A percentile compares a stretch with the other conserved stretches of the same genome.
Conservation (phyloP, 148 eudicot genomes). For the Gaultheria prostrata region DNA sequence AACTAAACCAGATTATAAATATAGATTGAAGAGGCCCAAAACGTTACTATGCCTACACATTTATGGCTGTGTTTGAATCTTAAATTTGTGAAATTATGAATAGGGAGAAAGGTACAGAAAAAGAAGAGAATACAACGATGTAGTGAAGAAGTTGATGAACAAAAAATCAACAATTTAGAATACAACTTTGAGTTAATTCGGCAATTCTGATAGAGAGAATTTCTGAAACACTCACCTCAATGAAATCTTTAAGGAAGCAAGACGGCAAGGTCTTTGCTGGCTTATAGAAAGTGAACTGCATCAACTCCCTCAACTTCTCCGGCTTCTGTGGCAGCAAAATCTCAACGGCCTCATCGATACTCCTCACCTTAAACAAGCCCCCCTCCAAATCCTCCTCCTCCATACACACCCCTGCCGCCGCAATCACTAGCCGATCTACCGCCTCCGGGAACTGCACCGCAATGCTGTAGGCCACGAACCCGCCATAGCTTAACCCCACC, state of each 20-base stretch:
- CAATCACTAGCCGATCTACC: constrained; percentile 43
- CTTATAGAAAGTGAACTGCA: constrained; percentile 41
- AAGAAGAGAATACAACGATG: not conserved
- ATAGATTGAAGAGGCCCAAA: not conserved
- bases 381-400: constrained; percentile 47
- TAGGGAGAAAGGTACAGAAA: not conserved
- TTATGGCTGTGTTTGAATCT: not conserved
- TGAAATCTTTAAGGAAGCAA: constrained; percentile 53
- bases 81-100: not conserved
- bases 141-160: not conserved
- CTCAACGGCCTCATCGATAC: constrained; percentile 36
- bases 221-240: constrained; percentile 42
- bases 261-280: constrained; percentile 41
- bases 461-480: constrained; percentile 56
- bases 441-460: constrained; percentile 44
- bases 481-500: constrained; percentile 61
- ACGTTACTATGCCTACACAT: not conserved
- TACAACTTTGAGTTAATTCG: not conserved
- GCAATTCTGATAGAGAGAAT: not conserved
- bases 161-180: not conserved
- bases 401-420: constrained; percentile 45
- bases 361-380: constrained; percentile 46
- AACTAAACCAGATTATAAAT: not conserved
- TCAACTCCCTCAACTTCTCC: constrained; percentile 41
- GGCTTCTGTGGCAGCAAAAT: constrained; percentile 47